Base-by-base conservation (phyloP, 2,329 filamentous ascomycete genomes). In the Phyllosticta citribraziliensis region DNA sequence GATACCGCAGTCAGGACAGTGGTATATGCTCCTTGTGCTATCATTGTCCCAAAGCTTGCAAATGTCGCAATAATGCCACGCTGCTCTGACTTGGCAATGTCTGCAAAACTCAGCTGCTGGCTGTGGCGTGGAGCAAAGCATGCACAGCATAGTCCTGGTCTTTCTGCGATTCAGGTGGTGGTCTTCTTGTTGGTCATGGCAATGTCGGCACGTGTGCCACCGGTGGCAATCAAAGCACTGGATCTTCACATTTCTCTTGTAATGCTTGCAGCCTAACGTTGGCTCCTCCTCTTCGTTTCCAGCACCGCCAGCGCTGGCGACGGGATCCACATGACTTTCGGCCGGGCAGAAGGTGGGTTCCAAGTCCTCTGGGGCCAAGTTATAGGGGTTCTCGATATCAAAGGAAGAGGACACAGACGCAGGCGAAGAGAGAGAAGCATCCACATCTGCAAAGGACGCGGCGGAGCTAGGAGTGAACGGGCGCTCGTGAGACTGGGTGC, bases 31-130 rank as follows among this genome's bases (percentile, higher is more conserved):
- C 73, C 95, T 97, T 66, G 85, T 87, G 60, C 86, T 84, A 67
- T 97, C 89, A 69, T 97, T 91, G 70, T 97, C 93, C 94, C 94
- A 99, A 1, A 99, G 81, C 75, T 97, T 97, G 80, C 94, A 99
- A 60, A 94, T 88, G 59, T 85, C 83, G 76, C 94, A 99, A 72
- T 95, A 99, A 73, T 97, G 97, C 69, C 88, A 88, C 12, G 93
- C 91, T 6, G 90, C 84, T 62, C 85, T 83, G 66, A 86, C 84
- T 19, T 86, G 88, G 71, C 94, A 99, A 61, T 84, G 81, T 57
- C 82, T 79, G 72, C 94, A 99, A 57, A 84, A 80, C 65, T 96
- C 90, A 30, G 84, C 85, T 3, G 89, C 92, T 61, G 84, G 84
- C 69, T 99, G 94, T 1, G 94, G 87, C 61, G 88, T 90, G 6